Evolutionary conservation across 176 grass and related monocot species (phyloP), one percentile per base, ranked within the genome.

Genomic region (Avena atlantica): DNA sequence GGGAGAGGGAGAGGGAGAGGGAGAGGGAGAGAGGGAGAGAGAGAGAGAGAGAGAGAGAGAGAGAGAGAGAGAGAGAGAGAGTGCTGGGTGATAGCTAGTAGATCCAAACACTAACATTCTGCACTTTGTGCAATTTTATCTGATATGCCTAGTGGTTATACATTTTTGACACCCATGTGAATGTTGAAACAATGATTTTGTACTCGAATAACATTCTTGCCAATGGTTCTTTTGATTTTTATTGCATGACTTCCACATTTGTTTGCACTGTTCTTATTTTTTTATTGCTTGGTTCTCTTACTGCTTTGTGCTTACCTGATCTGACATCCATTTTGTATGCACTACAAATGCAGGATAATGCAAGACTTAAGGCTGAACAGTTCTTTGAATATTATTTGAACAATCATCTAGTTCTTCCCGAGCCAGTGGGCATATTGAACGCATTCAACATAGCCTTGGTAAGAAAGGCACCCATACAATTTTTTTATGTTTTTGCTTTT

Each of bases 361-460:
- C 90, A 29, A 85, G 31, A 47, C 45, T 25, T 66, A 36, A 87
- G 86, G 89, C 88, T 55, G 68, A 84, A 80, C 78, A 74, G 72
- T 85, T 92, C 37, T 83, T 95, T 52, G 95, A 92, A 19, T 87
- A 93, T 80, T 71, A 90, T 93, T 98, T 98, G 72, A 90, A 92
- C 51, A 98, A 93, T 83, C 90, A 92, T 93, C 78, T 93, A 68
- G 83, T 98, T 76, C 66, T 67, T 87, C 64, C 67, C 24, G 89
- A 94, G 78, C 84, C 89, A 84, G 76, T 74, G 76, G 17, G 55
- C 16, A 90, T 92, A 63, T 69, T 93, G 40, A 86, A 98, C 48
- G 76, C 89, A 0, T 78, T 95, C 55, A 93, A 90, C 78, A 87
- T 93, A 80, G 86, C 91, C 17, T 84, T 97, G 95, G 95, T 97